Base-by-base conservation (phyloP, 257 asterid species). In the Rauvolfia tetraphylla region DNA sequence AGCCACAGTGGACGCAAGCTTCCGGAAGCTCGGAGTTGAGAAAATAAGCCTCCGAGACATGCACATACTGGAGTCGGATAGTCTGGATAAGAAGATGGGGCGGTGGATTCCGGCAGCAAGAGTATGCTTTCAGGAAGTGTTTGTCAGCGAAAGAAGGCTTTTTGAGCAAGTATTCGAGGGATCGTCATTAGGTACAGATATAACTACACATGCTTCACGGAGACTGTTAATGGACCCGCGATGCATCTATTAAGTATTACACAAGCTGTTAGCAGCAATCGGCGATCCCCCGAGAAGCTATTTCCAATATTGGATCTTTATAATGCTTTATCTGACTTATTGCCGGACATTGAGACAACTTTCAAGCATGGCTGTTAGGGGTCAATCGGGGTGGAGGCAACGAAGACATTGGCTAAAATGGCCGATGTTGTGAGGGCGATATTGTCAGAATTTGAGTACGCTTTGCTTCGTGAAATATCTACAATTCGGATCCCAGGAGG, bases 141-240 rank as follows among this genome's bases (percentile, higher is more conserved):
- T 94, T 72, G 83, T 93, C 2, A 89, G 93, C 73, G 98, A 94
- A 78, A 82, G 86, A 82, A 88, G 79, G 75, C 89, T 94, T 25
- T 92, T 96, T 82, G 89, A 89, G 76, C 88, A 87, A 81, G 88
- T 94, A 56, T 94, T 94, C 74, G 89, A 83, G 49, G 91, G 86
- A 54, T 89, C 81, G 87, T 41, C 44, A 41, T 81, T 94, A 78
- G 93, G 90, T 2, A 82, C 83, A 23, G 79, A 76, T 7, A 74
- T 86, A 7, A 87, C 17, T 96, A 90, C 69, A 85, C 89, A 29
- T 94, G 96, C 69, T 92, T 92, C 62, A 77, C 83, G 92, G 97
- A 94, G 78, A 92, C 97, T 11, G 86, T 94, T 0, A 90, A 92
- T 81, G 96, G 90, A 22, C 95, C 95, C n/a, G 95, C 97, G 27